Base-by-base conservation (phyloP, 331 rosid species). In the Quercus tomentella region DNA sequence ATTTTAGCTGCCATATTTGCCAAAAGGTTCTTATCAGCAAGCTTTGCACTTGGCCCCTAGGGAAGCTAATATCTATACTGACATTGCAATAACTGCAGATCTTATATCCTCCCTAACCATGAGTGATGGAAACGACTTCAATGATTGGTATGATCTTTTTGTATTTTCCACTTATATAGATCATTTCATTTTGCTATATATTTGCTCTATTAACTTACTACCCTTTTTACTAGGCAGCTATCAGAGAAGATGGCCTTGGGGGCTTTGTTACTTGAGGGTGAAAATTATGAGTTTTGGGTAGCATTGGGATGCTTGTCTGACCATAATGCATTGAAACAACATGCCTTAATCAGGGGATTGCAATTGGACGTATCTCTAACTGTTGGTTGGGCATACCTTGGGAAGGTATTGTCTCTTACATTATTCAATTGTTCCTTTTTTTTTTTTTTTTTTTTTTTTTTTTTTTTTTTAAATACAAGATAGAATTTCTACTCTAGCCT, bases 231-330 rank as follows among this genome's bases (percentile, higher is more conserved):
- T 91, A 94, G 98, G 97, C 85, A 71, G 82, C 79, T 89, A 35
- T 74, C 92, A 52, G 94, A 92, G 83, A 94, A 90, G 90, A 91
- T 94, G 98, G 86, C 91, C 65, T 25, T 94, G 82, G 98, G 97
- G 78, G 92, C 98, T 75, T 83, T 94, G 89, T 84, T 94, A 83
- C 97, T 94, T 31, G 97, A 94, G 87, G 86, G 97, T 80, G 87
- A 89, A 82, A 94, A 92, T 84, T 82, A 82, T 81, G 98, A 94
- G 83, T 94, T 91, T 77, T 94, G 98, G 98, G 88, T 92, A 76
- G 90, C 89, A 71, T 85, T 94, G 88, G 98, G 97, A 80, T 89
- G 86, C 75, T 81, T 92, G 70, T 84, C 97, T 67, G 66, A 80
- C 84, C 86, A 89, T 79, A 83, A 60, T 75, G 89, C 94, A 52